Base-by-base conservation (phyloP, 768 basidiomycete species). In the Saitozyma podzolica region DNA sequence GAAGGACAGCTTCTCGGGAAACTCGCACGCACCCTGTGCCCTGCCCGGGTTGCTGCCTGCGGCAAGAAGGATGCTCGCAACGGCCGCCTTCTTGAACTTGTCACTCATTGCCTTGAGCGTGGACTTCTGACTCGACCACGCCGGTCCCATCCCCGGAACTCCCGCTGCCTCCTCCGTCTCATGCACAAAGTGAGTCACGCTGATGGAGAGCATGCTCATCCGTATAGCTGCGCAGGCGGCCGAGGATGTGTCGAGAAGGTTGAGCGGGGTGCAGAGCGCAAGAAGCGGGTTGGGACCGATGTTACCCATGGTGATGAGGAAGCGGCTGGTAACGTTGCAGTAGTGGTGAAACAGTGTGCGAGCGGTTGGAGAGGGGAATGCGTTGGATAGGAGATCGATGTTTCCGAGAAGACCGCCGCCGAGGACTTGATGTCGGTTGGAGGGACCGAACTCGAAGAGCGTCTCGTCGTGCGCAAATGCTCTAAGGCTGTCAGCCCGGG, bases 181-280 rank as follows among this genome's bases (percentile, higher is more conserved):
- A 56, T 72, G 60, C 17, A 62, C 59, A 50, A 70, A 68, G 56
- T 72, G 70, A 9, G 66, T 61, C 1, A 70, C 56, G 40, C 65
- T 69, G 11, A 57, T 66, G 45, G 68, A 70, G 0, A 75, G 62
- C 64, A 75, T 67, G 47, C 68, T 68, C 73, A 75, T 70, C 41
- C 73, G 40, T 10, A 75, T 68, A 9, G 73, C 70, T 0, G 73
- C 73, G 0, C 68, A 67, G 2, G 68, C 68, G 1, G 73, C 60
- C 17, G 63, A 64, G 37, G 56, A 59, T 1, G 70, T 72, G 58
- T 75, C 70, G 40, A 75, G 61, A 14, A 75, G 50, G n/a, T 58
- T 64, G 17, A 57, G 42, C 10, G 62, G 70, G 39, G 64, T 70
- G 59, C 67, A 72, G 43, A 75, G 62, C 13, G 66, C 60, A n/a